Percentiles rank a stretch among this genome's conserved stretches.
Evolutionary conservation across 306 rosid species (phyloP).

Genomic region (Mucuna pruriens): DNA sequence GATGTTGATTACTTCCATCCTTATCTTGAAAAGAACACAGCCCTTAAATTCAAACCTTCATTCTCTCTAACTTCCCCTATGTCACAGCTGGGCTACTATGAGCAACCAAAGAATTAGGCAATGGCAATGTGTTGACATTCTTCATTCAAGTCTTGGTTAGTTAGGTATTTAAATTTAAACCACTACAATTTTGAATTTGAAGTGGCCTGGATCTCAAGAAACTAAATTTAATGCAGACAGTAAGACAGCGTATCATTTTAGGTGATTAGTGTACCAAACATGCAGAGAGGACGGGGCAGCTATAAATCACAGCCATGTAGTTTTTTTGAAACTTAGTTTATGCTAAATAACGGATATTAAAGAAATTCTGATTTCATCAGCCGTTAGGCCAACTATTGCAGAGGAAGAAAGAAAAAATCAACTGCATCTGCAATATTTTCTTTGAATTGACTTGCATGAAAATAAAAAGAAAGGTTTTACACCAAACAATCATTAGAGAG

Average conservation of each 20-base stretch:
- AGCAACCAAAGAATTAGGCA: background rate
- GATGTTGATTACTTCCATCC: background rate
- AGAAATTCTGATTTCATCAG: background rate
- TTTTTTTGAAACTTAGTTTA: background rate
- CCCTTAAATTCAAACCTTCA: background rate
- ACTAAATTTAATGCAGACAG: conserved; percentile 10
- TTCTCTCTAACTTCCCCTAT: background rate
- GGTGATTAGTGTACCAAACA: background rate
- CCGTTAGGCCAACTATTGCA: background rate
- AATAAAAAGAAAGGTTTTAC: background rate
- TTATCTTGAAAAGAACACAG: background rate
- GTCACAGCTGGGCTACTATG: background rate
- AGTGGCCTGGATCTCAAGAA: background rate
- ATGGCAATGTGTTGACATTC: background rate
- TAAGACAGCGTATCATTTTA: conserved; percentile 1
- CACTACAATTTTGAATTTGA: conserved; percentile 16
- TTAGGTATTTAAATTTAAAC: background rate
- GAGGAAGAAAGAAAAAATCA: background rate
- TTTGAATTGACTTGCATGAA: background rate
- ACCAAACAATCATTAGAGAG: background rate
- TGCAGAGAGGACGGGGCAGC: background rate
- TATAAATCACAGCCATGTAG: background rate
- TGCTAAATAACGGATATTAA: background rate
- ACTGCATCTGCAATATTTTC: conserved; percentile 1
- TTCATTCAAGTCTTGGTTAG: background rate